Evolutionary conservation across 495 filamentous ascomycete genomes (phyloP).

Genomic region (Penicillium pulvis): DNA sequence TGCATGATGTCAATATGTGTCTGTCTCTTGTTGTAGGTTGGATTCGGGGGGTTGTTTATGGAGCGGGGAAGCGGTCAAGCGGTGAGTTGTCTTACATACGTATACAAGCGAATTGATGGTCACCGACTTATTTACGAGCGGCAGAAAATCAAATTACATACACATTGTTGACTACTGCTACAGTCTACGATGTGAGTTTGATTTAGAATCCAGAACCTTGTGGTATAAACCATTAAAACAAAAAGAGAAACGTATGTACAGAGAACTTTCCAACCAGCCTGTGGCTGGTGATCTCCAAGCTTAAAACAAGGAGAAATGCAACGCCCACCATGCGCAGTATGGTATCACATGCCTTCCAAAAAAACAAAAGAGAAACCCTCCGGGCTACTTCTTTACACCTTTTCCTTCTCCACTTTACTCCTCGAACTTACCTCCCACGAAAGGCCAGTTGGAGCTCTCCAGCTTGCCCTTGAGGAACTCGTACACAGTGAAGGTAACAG

Average conservation of each 20-base stretch:
- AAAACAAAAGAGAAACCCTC: background rate
- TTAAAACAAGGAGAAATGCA: constrained; percentile 21
- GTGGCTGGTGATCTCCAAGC: constrained; percentile 10
- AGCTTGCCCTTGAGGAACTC: constrained; percentile 85
- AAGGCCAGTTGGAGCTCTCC: constrained; percentile 68
- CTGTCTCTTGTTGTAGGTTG: constrained; percentile 10
- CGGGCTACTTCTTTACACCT: constrained; percentile 7
- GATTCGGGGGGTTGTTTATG: constrained; percentile 23
- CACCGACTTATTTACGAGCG: background rate
- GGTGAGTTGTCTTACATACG: constrained; percentile 22
- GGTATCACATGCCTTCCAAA: constrained; percentile 31
- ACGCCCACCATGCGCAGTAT: constrained; percentile 31
- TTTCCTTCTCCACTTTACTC: constrained; percentile 53
- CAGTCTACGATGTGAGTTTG: background rate
- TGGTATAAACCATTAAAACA: constrained; percentile 29
- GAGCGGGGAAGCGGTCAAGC: constrained; percentile 21
- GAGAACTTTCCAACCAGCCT: constrained; percentile 19
- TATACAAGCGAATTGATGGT: background rate
- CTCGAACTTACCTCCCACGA: constrained; percentile 69
- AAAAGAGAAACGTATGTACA: constrained; percentile 31
- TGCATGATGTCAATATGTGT: constrained; percentile 61
- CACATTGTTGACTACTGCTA: background rate
- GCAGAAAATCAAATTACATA: background rate
- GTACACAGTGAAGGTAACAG: constrained; percentile 97
- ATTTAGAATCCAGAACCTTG: background rate